A percentile compares a stretch with the other conserved stretches of the same genome.
phyloP scores from a whole-genome alignment of 2,329 filamentous ascomycete genomes.

The Zymoseptoria pseudotritici region DNA sequence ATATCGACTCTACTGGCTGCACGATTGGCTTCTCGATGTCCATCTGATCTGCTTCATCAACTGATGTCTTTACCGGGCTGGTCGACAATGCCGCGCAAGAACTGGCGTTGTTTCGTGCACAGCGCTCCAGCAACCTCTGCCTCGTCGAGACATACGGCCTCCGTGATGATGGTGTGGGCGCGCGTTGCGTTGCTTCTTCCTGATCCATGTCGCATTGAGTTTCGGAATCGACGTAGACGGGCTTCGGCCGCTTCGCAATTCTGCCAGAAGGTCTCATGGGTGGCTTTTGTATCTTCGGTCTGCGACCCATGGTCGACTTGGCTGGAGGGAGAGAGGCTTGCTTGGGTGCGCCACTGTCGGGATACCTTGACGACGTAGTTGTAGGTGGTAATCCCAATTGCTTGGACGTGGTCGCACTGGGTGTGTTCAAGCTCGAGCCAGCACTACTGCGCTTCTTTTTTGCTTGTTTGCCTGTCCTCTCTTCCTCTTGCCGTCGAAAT shows the following conservation, averaged over 20 bases:
- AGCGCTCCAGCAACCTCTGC: conserved; percentile 28
- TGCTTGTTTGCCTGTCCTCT: conserved; percentile 41
- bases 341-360: conserved; percentile 23
- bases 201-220: conserved; percentile 31
- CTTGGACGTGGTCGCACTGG: conserved; percentile 39
- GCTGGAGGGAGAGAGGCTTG: conserved; percentile 16
- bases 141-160: conserved; percentile 24
- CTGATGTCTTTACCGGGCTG: not conserved
- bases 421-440: conserved; percentile 47
- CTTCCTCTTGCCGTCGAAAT: conserved; percentile 55
- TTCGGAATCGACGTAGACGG: conserved; percentile 23
- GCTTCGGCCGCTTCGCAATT: conserved; percentile 20
- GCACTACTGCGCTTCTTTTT: conserved; percentile 52
- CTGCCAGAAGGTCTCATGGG: conserved; percentile 3
- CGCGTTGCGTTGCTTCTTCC: conserved; percentile 20
- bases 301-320: conserved; percentile 15
- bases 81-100: conserved; percentile 2
- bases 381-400: conserved; percentile 29
- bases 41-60: conserved; percentile 10
- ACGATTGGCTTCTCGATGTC: conserved; percentile 11
- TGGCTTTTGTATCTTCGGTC: conserved; percentile 16
- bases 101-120: conserved; percentile 26
- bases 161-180: conserved; percentile 11
- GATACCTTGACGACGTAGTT: conserved; percentile 23
- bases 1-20: conserved; percentile 1